A percentile compares a stretch with the other conserved stretches of the same genome.
Evolutionary conservation across 306 rosid species (phyloP).

Genomic region (Biancaea sappan): DNA sequence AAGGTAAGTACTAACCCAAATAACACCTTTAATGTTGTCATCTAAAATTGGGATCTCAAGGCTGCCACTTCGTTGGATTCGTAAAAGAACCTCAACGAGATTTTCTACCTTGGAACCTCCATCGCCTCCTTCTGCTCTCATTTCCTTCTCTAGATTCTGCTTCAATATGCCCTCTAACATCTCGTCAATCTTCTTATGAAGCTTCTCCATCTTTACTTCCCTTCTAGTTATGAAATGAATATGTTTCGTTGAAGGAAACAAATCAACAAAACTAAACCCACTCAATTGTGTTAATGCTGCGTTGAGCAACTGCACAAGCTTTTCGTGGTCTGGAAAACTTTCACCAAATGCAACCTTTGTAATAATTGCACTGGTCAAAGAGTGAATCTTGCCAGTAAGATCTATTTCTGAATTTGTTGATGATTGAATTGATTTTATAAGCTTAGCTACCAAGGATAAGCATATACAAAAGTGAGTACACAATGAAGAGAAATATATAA

Average conservation of each 20-base stretch:
- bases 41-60: slow-evolving; percentile 20
- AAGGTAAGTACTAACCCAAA: neutral
- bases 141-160: neutral
- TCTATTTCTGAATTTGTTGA: neutral
- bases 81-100: neutral
- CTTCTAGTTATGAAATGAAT: neutral
- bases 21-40: neutral
- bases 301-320: neutral
- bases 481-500: too few species aligned
- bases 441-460: neutral
- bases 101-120: neutral
- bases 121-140: neutral
- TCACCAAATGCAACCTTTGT: neutral
- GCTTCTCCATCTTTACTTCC: neutral
- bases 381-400: neutral
- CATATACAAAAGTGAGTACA: neutral
- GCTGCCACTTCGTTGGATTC: slow-evolving; percentile 5
- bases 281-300: neutral
- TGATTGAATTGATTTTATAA: neutral
- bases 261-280: neutral
- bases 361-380: neutral
- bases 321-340: neutral
- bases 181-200: neutral
- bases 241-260: neutral
- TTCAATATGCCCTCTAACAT: neutral